These are phyloP conservation scores for Calonectria naviculata DNA, from an alignment of 2,329 filamentous ascomycete species.

Conservation along the genomic window DNA sequence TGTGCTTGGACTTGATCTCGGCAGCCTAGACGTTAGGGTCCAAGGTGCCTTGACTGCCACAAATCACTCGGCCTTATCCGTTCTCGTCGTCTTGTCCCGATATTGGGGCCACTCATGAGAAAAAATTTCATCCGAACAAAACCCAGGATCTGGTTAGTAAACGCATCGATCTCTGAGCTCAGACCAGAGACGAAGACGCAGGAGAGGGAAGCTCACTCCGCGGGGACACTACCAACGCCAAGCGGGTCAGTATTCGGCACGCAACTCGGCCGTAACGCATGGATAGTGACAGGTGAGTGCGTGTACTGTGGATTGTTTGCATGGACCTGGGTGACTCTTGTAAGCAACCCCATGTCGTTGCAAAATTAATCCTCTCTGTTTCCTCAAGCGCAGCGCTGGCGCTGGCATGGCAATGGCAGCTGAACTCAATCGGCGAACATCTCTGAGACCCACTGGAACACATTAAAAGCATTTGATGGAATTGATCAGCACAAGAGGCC, in stretches of 20 bases:
- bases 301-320: conserved; percentile 7
- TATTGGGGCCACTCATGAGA: background rate
- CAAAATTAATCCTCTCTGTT: conserved; percentile 3
- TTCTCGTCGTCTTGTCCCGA: background rate
- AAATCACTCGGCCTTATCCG: background rate
- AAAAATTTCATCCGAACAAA: background rate
- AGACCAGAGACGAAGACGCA: no score
- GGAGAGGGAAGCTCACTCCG: background rate
- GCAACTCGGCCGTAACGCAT: background rate
- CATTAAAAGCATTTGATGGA: background rate
- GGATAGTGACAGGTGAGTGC: conserved; percentile 1
- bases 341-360: conserved; percentile 4
- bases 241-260: background rate
- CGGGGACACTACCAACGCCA: background rate
- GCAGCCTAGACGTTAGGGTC: background rate
- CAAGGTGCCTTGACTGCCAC: background rate
- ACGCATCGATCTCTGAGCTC: background rate
- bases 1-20: background rate
- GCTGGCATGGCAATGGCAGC: background rate
- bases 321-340: background rate
- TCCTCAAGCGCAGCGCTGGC: background rate
- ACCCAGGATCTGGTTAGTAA: background rate
- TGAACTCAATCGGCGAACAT: conserved; percentile 1
- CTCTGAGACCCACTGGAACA: background rate
- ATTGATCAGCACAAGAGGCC: background rate